These are phyloP conservation scores for Saturnispora kantuleensis DNA, from an alignment of 805 yeast species.

Conservation along the genomic window DNA sequence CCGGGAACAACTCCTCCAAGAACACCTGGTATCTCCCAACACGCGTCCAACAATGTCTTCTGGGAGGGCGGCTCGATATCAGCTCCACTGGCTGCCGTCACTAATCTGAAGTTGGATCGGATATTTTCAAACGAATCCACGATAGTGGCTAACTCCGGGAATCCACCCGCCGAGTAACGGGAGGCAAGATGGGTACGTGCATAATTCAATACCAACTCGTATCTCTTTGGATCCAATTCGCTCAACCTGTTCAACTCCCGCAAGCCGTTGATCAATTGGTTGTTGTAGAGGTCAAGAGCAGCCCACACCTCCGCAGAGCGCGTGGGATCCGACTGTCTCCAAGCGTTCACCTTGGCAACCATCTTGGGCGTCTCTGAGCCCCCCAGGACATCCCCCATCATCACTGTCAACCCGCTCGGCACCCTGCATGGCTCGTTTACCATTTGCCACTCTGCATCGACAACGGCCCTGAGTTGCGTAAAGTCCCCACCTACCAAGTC, in stretches of 20 bases:
- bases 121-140: slow-evolving; percentile 37
- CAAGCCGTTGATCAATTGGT: slow-evolving; percentile 41
- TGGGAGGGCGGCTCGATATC: slow-evolving; percentile 83
- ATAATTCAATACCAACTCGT: slow-evolving; percentile 22
- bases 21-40: slow-evolving; percentile 56
- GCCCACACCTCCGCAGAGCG: slow-evolving; percentile 44
- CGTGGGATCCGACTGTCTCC: slow-evolving; percentile 51
- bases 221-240: slow-evolving; percentile 25
- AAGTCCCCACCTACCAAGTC: slow-evolving; percentile 12
- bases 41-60: slow-evolving; percentile 54
- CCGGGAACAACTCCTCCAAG: slow-evolving; percentile 97
- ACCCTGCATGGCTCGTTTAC: slow-evolving; percentile 43
- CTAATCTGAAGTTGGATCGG: slow-evolving; percentile 44
- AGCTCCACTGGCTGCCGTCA: slow-evolving; percentile 64
- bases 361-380: slow-evolving; percentile 94
- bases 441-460: slow-evolving; percentile 50
- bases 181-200: slow-evolving; percentile 11
- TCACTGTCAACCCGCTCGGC: slow-evolving; percentile 57
- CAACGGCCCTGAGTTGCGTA: slow-evolving; percentile 30
- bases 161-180: slow-evolving; percentile 8
- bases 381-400: slow-evolving; percentile 90
- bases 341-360: slow-evolving; percentile 62
- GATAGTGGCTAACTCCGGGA: slow-evolving; percentile 26
- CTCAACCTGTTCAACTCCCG: slow-evolving; percentile 29
- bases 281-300: slow-evolving; percentile 49